These are phyloP conservation scores for Talaromyces sp. DNA, from an alignment of 2,329 filamentous ascomycete genomes.

Conservation along the genomic window DNA sequence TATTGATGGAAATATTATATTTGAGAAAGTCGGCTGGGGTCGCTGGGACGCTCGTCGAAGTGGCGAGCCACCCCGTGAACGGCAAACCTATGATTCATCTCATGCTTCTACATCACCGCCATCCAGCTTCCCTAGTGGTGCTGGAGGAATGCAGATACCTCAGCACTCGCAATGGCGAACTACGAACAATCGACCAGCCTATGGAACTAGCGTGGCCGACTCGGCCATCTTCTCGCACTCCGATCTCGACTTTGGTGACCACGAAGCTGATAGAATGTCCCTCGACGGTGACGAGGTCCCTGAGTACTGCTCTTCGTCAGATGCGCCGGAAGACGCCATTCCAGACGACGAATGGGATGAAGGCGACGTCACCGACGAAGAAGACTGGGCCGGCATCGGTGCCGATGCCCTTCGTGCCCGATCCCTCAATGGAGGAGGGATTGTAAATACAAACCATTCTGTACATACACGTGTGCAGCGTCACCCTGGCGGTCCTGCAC, in stretches of 20 bases:
- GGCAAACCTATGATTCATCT: conserved; percentile 36
- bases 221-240: conserved; percentile 72
- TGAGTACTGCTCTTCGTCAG: conserved; percentile 69
- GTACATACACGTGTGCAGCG: conserved; percentile 29
- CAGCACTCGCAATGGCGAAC: conserved; percentile 32
- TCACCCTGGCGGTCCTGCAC: conserved; percentile 32
- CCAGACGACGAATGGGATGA: conserved; percentile 76
- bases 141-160: conserved; percentile 49
- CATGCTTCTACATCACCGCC: conserved; percentile 36
- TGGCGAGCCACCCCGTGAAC: conserved; percentile 52
- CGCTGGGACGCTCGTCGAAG: conserved; percentile 83
- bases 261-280: conserved; percentile 95
- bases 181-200: conserved; percentile 39
- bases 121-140: conserved; percentile 50
- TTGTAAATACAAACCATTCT: conserved; percentile 40
- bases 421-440: conserved; percentile 49
- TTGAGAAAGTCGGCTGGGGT: conserved; percentile 96
- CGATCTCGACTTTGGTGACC: conserved; percentile 61
- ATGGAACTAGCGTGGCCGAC: conserved; percentile 63
- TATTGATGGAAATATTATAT: conserved; percentile 58
- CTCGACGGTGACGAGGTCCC: conserved; percentile 62
- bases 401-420: conserved; percentile 75
- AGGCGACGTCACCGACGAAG: conserved; percentile 86
- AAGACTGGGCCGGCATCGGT: conserved; percentile 90
- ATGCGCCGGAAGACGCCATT: conserved; percentile 62